Evolutionary conservation across 345 rosid species (phyloP).

Genomic region (Eutrema japonicum): DNA sequence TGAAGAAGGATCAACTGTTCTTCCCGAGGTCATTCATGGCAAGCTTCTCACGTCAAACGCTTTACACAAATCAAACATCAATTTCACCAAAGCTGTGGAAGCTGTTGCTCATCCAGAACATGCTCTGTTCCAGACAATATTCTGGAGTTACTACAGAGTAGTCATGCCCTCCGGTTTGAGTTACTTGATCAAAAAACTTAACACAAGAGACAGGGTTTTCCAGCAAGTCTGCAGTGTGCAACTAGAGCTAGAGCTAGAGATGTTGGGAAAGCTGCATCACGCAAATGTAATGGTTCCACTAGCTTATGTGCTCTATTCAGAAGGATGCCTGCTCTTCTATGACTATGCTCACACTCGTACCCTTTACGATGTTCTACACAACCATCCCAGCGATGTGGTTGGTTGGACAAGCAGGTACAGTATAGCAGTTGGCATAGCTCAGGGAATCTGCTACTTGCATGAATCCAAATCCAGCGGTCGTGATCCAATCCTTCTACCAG

Average conservation of each 20-base stretch:
- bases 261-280: constrained; percentile 75
- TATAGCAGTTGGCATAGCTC: constrained; percentile 83
- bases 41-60: constrained; percentile 66
- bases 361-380: constrained; percentile 66
- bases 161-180: constrained; percentile 74
- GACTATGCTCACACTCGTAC: constrained; percentile 64
- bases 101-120: constrained; percentile 57
- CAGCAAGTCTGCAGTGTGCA: constrained; percentile 63
- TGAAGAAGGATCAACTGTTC: constrained; percentile 49
- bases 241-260: constrained; percentile 69
- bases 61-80: constrained; percentile 63
- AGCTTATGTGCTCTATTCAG: constrained; percentile 69
- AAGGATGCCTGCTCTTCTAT: constrained; percentile 76
- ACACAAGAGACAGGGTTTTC: constrained; percentile 79
- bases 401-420: constrained; percentile 92
- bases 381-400: constrained; percentile 49
- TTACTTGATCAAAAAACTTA: constrained; percentile 77
- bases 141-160: constrained; percentile 75
- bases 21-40: constrained; percentile 59
- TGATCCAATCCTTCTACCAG: constrained; percentile 72
- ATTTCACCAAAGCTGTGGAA: constrained; percentile 71
- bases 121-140: constrained; percentile 56
- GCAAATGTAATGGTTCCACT: constrained; percentile 83
- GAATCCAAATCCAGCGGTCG: constrained; percentile 50
- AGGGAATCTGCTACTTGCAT: constrained; percentile 82